These are phyloP conservation scores for Chondrus crispus DNA, from an alignment of 23 red algal genomes.

Conservation along the genomic window DNA sequence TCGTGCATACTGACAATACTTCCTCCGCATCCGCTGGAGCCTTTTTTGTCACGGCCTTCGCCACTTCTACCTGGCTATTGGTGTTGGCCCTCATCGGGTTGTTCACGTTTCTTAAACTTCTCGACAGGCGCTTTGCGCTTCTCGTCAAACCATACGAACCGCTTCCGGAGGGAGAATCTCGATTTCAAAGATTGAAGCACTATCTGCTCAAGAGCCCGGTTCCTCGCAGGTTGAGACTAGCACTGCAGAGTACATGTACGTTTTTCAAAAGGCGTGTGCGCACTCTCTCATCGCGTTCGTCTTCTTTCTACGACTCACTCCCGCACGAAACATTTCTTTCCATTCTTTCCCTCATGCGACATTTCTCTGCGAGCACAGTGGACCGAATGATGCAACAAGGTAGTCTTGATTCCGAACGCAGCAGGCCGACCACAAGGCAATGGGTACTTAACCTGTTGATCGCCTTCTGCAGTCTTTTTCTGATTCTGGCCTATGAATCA, in stretches of 20 bases:
- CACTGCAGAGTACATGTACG: background rate
- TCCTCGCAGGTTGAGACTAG: background rate
- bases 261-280: background rate
- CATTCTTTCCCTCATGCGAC: background rate
- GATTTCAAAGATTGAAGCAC: background rate
- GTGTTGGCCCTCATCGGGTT: background rate
- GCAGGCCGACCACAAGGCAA: background rate
- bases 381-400: background rate
- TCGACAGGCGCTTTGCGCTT: background rate
- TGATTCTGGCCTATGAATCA: background rate
- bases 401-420: background rate
- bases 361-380: background rate
- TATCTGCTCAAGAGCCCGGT: background rate
- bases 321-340: background rate
- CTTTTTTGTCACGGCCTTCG: constrained; percentile 26
- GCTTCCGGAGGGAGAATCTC: background rate
- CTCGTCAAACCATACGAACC: background rate
- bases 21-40: background rate
- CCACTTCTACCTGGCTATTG: background rate
- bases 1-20: background rate
- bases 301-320: too few species aligned
- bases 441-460: background rate
- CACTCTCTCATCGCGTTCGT: background rate
- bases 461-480: background rate
- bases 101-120: background rate